Conservation (phyloP, 73 alveolate genomes). For the Stentor coeruleus region DNA sequence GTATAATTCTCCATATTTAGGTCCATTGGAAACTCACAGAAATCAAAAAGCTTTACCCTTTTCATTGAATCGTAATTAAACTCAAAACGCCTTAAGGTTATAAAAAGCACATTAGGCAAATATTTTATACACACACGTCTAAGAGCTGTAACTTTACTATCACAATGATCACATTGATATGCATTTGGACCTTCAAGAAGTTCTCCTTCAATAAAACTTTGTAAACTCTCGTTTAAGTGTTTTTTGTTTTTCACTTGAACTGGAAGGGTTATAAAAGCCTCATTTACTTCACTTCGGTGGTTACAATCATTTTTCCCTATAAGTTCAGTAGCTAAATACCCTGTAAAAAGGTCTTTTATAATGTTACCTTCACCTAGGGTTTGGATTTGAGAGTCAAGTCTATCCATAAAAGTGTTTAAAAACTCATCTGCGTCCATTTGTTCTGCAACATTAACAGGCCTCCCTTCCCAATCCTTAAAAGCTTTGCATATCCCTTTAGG, state of each 20-base stretch:
- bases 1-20: slow-evolving; percentile 92
- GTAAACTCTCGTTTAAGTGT: slow-evolving; percentile 79
- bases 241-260: slow-evolving; percentile 55
- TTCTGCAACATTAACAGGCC: slow-evolving; percentile 74
- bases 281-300: slow-evolving; percentile 86
- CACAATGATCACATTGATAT: slow-evolving; percentile 88
- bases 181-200: slow-evolving; percentile 95
- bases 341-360: slow-evolving; percentile 74
- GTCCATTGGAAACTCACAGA: slow-evolving; percentile 93
- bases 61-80: slow-evolving; percentile 89
- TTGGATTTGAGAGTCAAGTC: slow-evolving; percentile 52
- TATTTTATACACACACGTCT: slow-evolving; percentile 85
- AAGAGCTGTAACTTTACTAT: slow-evolving; percentile 83
- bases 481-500: slow-evolving; percentile 29
- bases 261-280: slow-evolving; percentile 25
- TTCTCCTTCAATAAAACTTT: slow-evolving; percentile 89
- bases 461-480: slow-evolving; percentile 65
- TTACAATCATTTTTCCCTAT: slow-evolving; percentile 69
- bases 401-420: slow-evolving; percentile 85
- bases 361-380: slow-evolving; percentile 48
- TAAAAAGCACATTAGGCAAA: slow-evolving; percentile 85
- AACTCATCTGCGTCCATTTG: slow-evolving; percentile 95
- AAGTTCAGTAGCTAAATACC: slow-evolving; percentile 81
- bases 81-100: slow-evolving; percentile 91
- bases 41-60: slow-evolving; percentile 90